Evolutionary conservation across 164 flowering plant species (phyloP), one percentile per base, ranked within the genome.

Genomic region (Sedum album): DNA sequence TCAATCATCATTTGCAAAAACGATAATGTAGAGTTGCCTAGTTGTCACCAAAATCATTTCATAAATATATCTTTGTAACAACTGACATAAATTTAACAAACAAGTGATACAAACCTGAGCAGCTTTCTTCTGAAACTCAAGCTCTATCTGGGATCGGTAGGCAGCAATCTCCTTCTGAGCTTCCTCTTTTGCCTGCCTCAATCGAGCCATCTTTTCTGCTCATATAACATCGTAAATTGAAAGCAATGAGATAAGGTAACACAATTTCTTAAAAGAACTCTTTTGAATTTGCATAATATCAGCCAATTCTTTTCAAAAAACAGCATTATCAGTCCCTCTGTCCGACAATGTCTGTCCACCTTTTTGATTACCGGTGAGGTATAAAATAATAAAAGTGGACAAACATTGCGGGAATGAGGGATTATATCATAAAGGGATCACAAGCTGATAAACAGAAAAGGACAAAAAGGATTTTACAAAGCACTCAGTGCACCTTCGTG

Each of bases 131-230:
- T 83, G 84, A 66, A 80, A 85, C 30, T 81, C 85, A 57, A 71
- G 72, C 60, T 85, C 89, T 79, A 82, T 73, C 60, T 82, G 81
- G 41, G 85, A 82, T 69, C 89, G 84, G 25, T 75, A 83, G 14
- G 76, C 84, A 75, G 84, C 87, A 71, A 82, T 73, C 72, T 85
- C 85, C 77, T 74, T 85, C 49, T 82, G 84, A 55, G 87, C 87
- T 73, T 85, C 87, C 46, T 83, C 87, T 65, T 83, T 85, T 60
- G 89, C 89, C 66, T 82, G 89, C 38, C 77, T 85, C 38, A 85
- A 67, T 72, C 87, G 79, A 33, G 85, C 83, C 79, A 76, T 60
- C 76, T 85, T 85, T 60, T 75, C 89, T 85, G 78, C 0, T 72
- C 44, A 71, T 18, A 70, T 23, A 31, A 65, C 33, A 57, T 11